Evolutionary conservation across 1,139 yeast genomes (phyloP).

Genomic region (Sporopachydermia cereana): DNA sequence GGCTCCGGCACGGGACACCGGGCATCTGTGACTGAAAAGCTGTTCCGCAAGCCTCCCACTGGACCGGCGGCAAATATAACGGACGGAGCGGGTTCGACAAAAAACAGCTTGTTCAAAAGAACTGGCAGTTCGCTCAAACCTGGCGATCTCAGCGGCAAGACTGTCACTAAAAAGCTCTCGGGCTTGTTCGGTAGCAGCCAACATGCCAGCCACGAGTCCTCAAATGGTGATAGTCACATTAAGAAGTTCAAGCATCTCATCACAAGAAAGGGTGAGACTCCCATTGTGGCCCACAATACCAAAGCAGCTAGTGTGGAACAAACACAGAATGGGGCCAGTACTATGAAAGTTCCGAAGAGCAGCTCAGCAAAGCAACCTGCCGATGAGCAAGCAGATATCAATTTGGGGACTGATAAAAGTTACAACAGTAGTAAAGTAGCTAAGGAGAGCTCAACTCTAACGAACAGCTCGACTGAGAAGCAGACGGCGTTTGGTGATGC

Average conservation of each 20-base stretch:
- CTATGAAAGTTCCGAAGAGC: too few species aligned
- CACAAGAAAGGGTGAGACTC: not conserved
- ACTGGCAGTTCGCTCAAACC: not conserved
- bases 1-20: not conserved
- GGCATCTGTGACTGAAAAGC: not conserved
- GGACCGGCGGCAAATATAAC: not conserved
- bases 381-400: too few species aligned
- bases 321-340: too few species aligned
- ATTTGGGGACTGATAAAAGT: too few species aligned
- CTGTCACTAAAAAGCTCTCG: not conserved
- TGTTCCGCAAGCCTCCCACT: not conserved
- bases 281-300: too few species aligned
- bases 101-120: not conserved
- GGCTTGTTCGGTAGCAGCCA: not conserved
- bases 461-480: too few species aligned
- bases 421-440: too few species aligned
- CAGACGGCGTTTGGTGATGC: too few species aligned
- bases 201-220: not conserved
- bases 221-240: not conserved
- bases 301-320: too few species aligned
- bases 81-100: not conserved
- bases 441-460: too few species aligned
- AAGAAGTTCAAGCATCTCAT: constrained; percentile 4
- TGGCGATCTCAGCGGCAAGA: not conserved
- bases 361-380: too few species aligned